Percentiles rank a stretch among this genome's conserved stretches.
Conservation (phyloP, 176 grass and related monocot genomes). For the Musa itinerans region DNA sequence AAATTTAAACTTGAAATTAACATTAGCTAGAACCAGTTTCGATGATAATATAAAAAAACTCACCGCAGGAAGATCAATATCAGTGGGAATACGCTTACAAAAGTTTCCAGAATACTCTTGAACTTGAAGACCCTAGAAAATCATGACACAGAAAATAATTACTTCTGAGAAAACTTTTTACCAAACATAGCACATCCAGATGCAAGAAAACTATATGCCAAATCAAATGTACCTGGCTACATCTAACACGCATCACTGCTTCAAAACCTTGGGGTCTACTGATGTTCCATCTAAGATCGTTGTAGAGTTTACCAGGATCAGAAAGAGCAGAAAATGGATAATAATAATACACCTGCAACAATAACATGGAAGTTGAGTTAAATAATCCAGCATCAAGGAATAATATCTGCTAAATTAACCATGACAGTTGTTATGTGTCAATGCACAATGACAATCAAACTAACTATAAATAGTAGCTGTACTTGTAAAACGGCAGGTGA, state of each 20-base stretch:
- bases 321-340: conserved; percentile 84
- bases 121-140: conserved; percentile 60
- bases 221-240: conserved; percentile 52
- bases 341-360: conserved; percentile 78
- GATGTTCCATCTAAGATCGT: conserved; percentile 94
- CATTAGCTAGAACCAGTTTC: neutral
- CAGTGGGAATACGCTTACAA: conserved; percentile 87
- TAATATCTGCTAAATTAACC: conserved; percentile 5
- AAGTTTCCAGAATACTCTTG: conserved; percentile 79
- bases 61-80: conserved; percentile 77
- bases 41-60: conserved; percentile 8
- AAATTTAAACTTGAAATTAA: neutral
- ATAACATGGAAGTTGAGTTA: conserved; percentile 13
- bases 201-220: conserved; percentile 9
- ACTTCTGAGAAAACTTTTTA: conserved; percentile 6
- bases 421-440: neutral
- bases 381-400: neutral
- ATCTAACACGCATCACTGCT: conserved; percentile 86
- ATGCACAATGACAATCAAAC: neutral
- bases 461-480: neutral
- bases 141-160: conserved; percentile 11
- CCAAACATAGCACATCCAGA: neutral
- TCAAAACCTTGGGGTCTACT: conserved; percentile 87
- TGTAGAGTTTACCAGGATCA: conserved; percentile 80
- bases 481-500: too few relatives aligned